Conservation (phyloP, 768 basidiomycete genomes). For the Termitomyces sp. region DNA sequence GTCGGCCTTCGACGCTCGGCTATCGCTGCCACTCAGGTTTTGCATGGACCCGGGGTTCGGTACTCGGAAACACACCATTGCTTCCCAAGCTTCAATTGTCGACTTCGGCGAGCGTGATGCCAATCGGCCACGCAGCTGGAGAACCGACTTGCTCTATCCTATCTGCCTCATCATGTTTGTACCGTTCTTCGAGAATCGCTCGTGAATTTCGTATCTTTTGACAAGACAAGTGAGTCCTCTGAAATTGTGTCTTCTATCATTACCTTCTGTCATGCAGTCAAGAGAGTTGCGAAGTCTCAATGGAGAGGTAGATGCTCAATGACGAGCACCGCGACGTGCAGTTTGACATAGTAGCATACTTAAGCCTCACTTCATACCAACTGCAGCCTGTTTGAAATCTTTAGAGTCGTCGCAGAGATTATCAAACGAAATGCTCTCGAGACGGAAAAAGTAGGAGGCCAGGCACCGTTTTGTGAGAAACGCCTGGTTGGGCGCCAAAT, state of each 20-base stretch:
- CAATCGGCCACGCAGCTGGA: conserved; percentile 46
- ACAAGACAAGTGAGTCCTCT: conserved; percentile 22
- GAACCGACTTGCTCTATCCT: conserved; percentile 47
- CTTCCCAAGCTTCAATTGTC: background rate
- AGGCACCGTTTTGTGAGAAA: conserved; percentile 52
- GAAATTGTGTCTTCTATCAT: conserved; percentile 65
- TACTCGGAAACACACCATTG: background rate
- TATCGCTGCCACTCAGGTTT: background rate
- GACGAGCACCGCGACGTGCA: conserved; percentile 73
- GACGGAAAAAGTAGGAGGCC: conserved; percentile 31
- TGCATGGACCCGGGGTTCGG: too few relatives aligned
- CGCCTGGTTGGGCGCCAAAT: conserved; percentile 24
- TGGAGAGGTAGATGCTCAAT: conserved; percentile 77
- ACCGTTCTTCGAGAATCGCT: conserved; percentile 10
- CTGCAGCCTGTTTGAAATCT: conserved; percentile 55
- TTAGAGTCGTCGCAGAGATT: too few relatives aligned
- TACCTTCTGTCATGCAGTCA: too few relatives aligned
- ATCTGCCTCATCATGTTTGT: conserved; percentile 68
- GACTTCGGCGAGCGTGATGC: too few relatives aligned
- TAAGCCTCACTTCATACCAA: too few relatives aligned
- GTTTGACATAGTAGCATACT: conserved; percentile 27
- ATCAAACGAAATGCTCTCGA: too few relatives aligned
- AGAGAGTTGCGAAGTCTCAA: conserved; percentile 51
- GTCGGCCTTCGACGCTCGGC: too few relatives aligned
- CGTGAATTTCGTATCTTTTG: background rate